Conservation (phyloP, 2,329 filamentous ascomycete genomes). For the Colletotrichum tamarilloi region DNA sequence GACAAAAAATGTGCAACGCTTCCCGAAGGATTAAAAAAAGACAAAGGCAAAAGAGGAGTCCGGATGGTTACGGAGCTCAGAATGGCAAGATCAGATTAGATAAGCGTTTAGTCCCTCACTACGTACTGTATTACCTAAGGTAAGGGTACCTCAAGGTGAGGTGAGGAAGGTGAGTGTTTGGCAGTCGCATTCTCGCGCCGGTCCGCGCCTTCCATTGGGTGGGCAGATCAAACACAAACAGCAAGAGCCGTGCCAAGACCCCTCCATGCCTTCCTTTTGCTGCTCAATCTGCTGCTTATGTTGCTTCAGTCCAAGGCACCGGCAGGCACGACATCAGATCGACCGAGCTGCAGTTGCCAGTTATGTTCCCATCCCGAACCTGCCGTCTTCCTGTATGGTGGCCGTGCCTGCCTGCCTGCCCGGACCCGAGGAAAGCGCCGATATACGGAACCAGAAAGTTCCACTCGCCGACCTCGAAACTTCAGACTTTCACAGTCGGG, state of each 20-base stretch:
- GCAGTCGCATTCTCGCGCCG: not conserved
- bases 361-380: not conserved
- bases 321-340: not conserved
- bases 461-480: not conserved
- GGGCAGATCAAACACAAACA: slow-evolving; percentile 3
- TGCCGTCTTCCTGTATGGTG: not conserved
- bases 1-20: slow-evolving; percentile 3
- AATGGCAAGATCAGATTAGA: slow-evolving; percentile 16
- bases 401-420: too few species aligned
- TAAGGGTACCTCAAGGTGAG: not conserved
- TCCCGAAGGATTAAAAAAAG: not conserved
- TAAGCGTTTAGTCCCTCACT: not conserved
- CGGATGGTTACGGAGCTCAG: too few species aligned
- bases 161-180: not conserved
- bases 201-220: not conserved
- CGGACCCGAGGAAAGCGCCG: not conserved
- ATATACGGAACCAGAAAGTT: not conserved
- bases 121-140: too few species aligned
- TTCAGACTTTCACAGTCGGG: not conserved
- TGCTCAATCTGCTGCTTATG: not conserved
- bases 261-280: not conserved
- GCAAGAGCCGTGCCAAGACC: not conserved
- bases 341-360: not conserved
- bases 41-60: not conserved
- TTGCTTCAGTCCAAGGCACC: not conserved